These are phyloP conservation scores for Xylariomycetidae sp. DNA, from an alignment of 2,329 filamentous ascomycete genomes.

Conservation along the genomic window DNA sequence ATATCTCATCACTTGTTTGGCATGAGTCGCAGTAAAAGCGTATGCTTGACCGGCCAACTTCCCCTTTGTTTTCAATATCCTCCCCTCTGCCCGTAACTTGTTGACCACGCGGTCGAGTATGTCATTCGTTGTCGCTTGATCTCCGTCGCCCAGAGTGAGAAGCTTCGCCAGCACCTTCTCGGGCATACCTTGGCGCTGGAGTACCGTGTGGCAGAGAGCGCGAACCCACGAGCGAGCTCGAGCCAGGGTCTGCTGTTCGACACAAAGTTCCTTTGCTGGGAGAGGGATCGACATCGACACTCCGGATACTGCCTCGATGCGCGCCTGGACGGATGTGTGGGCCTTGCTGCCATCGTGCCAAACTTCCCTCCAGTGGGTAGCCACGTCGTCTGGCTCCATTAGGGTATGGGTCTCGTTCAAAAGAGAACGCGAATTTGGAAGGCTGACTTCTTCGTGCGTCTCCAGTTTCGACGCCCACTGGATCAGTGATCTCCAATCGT, in stretches of 20 bases:
- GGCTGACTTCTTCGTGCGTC: constrained; percentile 38
- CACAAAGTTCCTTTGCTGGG: too few relatives aligned
- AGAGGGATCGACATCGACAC: constrained; percentile 38
- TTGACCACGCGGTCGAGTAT: constrained; percentile 45
- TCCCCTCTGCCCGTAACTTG: constrained; percentile 42
- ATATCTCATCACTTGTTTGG: constrained; percentile 51
- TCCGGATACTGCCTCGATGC: constrained; percentile 50
- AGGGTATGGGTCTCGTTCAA: constrained; percentile 41
- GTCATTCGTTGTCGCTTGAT: constrained; percentile 34
- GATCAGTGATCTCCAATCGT: constrained; percentile 65
- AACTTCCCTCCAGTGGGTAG: constrained; percentile 48
- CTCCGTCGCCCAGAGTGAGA: constrained; percentile 39
- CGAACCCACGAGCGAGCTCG: constrained; percentile 57
- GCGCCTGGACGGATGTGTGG: constrained; percentile 50
- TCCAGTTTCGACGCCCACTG: constrained; percentile 59
- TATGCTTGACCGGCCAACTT: constrained; percentile 58
- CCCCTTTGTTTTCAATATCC: constrained; percentile 58
- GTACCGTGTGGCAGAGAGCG: constrained; percentile 50
- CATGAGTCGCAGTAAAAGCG: constrained; percentile 56
- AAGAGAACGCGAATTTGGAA: constrained; percentile 43
- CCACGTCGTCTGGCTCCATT: constrained; percentile 31
- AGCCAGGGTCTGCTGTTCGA: too few relatives aligned
- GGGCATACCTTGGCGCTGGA: constrained; percentile 29
- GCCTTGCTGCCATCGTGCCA: too few relatives aligned
- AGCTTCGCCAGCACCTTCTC: constrained; percentile 48